Percentiles rank a stretch among this genome's conserved stretches.
Conservation (phyloP, 768 basidiomycete genomes). For the Hericium alpestre region DNA sequence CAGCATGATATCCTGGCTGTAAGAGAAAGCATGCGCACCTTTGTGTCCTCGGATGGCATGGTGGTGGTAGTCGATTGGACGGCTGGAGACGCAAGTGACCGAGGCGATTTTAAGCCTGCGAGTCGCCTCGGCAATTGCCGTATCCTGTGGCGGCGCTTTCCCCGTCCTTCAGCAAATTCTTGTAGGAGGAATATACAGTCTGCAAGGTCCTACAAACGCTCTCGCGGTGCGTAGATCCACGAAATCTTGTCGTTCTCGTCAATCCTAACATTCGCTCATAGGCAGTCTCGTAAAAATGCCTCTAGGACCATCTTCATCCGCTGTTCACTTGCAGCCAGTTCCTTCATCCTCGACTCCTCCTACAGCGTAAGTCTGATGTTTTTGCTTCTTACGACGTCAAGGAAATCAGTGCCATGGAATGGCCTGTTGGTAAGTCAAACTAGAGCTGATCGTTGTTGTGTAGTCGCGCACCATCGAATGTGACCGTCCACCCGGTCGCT, state of each 20-base stretch:
- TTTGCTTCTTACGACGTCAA: background rate
- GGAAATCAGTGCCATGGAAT: too few species aligned
- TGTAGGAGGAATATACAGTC: background rate
- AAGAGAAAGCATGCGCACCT: conserved; percentile 36
- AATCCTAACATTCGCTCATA: background rate
- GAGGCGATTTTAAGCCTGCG: conserved; percentile 16
- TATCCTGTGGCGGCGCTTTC: conserved; percentile 13
- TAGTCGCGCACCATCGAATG: conserved; percentile 60
- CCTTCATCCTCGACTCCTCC: conserved; percentile 18
- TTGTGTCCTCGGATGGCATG: conserved; percentile 90
- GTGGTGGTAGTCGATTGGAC: conserved; percentile 4
- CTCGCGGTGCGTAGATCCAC: background rate
- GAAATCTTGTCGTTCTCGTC: too few species aligned
- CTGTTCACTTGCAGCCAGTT: conserved; percentile 28
- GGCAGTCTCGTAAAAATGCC: conserved; percentile 28
- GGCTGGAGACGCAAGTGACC: background rate
- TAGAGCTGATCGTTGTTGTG: background rate
- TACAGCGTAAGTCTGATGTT: conserved; percentile 22
- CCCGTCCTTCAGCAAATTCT: background rate
- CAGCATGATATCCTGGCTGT: background rate
- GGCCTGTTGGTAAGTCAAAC: background rate
- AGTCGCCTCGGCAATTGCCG: conserved; percentile 16
- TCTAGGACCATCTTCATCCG: conserved; percentile 36
- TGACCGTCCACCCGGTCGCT: conserved; percentile 85
- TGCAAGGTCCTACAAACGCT: background rate